phyloP scores from a whole-genome alignment of 2,329 filamentous ascomycete genomes.

The Stemphylium beticola region DNA sequence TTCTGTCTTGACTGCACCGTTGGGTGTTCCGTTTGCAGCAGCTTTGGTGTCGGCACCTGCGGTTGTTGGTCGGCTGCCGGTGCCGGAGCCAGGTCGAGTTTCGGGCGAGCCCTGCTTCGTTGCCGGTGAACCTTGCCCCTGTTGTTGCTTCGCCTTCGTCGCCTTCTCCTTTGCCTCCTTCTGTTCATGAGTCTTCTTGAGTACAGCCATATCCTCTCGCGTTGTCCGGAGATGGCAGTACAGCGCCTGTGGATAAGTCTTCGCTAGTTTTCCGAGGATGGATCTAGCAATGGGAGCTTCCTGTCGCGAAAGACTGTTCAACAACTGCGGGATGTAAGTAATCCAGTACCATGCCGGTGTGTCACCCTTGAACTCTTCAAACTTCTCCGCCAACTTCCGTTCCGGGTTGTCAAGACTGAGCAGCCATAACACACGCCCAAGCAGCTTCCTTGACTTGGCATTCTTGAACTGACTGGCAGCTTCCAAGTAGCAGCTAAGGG shows the following conservation, averaged over 20 bases:
- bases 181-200: slow-evolving; percentile 82
- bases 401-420: slow-evolving; percentile 90
- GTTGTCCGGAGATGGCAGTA: slow-evolving; percentile 96
- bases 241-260: slow-evolving; percentile 89
- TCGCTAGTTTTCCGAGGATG: slow-evolving; percentile 91
- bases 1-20: slow-evolving; percentile 50
- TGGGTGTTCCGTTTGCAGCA: slow-evolving; percentile 55
- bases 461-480: slow-evolving; percentile 97
- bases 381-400: slow-evolving; percentile 81
- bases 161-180: slow-evolving; percentile 64
- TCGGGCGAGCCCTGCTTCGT: slow-evolving; percentile 48
- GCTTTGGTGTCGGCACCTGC: slow-evolving; percentile 56
- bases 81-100: slow-evolving; percentile 38
- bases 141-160: slow-evolving; percentile 66
- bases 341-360: slow-evolving; percentile 99
- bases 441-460: slow-evolving; percentile 90
- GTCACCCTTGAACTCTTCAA: slow-evolving; percentile 96
- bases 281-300: slow-evolving; percentile 86
- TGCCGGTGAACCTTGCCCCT: slow-evolving; percentile 49
- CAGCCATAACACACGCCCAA: slow-evolving; percentile 93
- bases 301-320: slow-evolving; percentile 88
- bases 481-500: slow-evolving; percentile 94
- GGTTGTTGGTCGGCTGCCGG: slow-evolving; percentile 37
- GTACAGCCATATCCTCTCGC: slow-evolving; percentile 88
- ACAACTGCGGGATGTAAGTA: slow-evolving; percentile 94